Conservation (phyloP, 805 yeast genomes). For the Wickerhamomyces canadensis region DNA sequence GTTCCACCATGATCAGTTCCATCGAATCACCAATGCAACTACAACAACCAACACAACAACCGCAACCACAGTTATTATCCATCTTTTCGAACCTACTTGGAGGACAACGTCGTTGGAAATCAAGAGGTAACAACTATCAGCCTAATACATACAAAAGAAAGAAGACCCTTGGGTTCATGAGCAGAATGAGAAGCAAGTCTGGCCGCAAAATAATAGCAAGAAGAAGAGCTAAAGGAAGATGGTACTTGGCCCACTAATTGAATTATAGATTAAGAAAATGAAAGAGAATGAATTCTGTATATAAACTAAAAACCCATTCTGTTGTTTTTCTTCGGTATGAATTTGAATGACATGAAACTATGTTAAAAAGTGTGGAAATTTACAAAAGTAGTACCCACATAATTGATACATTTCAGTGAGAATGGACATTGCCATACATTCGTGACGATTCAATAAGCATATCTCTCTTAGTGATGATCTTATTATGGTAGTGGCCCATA, state of each 20-base stretch:
- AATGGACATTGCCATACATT: no score
- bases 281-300: neutral
- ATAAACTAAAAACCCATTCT: neutral
- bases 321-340: no score
- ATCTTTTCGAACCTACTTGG: slow-evolving; percentile 30
- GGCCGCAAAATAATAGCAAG: slow-evolving; percentile 77
- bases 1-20: slow-evolving; percentile 14
- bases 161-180: slow-evolving; percentile 84
- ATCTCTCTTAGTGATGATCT: no score
- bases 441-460: no score
- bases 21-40: slow-evolving; percentile 19
- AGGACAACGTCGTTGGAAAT: slow-evolving; percentile 65
- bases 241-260: slow-evolving; percentile 76
- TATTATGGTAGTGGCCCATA: no score
- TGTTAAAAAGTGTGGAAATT: no score
- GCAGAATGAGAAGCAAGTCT: slow-evolving; percentile 65
- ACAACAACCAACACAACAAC: slow-evolving; percentile 11
- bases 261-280: neutral
- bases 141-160: slow-evolving; percentile 89
- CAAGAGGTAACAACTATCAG: slow-evolving; percentile 93
- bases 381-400: no score
- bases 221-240: slow-evolving; percentile 84
- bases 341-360: no score
- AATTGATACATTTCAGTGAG: no score
- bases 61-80: slow-evolving; percentile 9